Base-by-base conservation (phyloP, 2,329 filamentous ascomycete genomes). In the Teratosphaeria zuluensis region DNA sequence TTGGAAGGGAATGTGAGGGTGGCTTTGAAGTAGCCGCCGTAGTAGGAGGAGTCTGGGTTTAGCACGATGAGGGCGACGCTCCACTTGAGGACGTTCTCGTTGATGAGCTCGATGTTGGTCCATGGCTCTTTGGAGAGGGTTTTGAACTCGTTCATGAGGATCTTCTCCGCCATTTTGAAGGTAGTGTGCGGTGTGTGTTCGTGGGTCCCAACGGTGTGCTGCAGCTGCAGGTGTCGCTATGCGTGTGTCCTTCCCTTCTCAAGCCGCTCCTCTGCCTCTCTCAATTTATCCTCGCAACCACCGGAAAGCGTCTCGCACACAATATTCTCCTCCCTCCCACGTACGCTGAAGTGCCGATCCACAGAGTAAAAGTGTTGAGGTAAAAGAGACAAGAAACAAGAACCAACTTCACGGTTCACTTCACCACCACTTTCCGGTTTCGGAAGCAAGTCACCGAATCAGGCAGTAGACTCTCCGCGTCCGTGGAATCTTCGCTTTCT, bases 11-110 rank as follows among this genome's bases (percentile, higher is more conserved):
- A 97, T 24, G 81, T 84, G 86, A 99, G 94, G 68, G 88, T 85
- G 57, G 89, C 90, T 80, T 89, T 92, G 74, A 96, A 90, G 74
- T 96, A 99, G 64, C 89, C 94, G 61, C 92, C 92, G 68, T 96
- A 87, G 79, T 95, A 97, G 64, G 88, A 81, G 62, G 91, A 96
- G 67, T 96, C 92, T 0, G 89, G 84, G 74, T 97, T 97, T 68
- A 96, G 83, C 42, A 96, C 90, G 77, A 96, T 92, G 59, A 99
- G 83, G 3, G 88, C 92, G 54, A 97, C 79, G 61, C 84, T 85
- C 92, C 94, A 97, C 63, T 85, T 82, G 70, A 95, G 87, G 62
- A 97, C 84, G 72, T 94, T 90, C n/a, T 86, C 82, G 68, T 91
- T 84, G 64, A 90, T 83, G 38, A 91, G 80, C 84, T 94, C 88